phyloP scores from a whole-genome alignment of 345 rosid genomes.

The Schrenkiella parvula region DNA sequence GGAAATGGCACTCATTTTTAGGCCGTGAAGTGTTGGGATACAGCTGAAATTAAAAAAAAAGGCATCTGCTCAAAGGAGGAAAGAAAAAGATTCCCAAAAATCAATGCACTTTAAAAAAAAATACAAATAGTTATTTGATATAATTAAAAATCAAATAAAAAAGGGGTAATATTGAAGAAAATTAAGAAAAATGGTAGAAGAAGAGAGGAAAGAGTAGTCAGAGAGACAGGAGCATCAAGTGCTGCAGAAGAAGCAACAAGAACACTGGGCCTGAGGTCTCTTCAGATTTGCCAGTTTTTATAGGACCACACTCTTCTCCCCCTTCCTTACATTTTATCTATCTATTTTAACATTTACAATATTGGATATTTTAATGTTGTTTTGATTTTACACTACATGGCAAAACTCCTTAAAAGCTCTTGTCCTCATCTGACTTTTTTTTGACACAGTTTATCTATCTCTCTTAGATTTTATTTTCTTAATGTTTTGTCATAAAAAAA shows the following conservation, averaged over 20 bases:
- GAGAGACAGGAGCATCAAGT: slow-evolving; percentile 42
- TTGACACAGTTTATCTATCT: not conserved
- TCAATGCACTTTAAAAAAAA: too few species aligned
- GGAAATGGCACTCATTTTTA: slow-evolving; percentile 35
- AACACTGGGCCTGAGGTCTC: slow-evolving; percentile 35
- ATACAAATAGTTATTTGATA: too few species aligned
- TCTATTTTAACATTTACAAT: slow-evolving; percentile 30
- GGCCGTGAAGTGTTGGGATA: slow-evolving; percentile 32
- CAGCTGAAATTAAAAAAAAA: slow-evolving; percentile 26
- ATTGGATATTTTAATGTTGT: slow-evolving; percentile 38
- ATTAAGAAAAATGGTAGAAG: not conserved
- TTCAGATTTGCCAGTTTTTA: slow-evolving; percentile 37
- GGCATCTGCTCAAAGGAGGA: slow-evolving; percentile 5
- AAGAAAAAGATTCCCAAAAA: slow-evolving; percentile 8
- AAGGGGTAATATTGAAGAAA: not conserved
- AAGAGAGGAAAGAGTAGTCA: slow-evolving; percentile 31
- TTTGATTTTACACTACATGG: slow-evolving; percentile 38
- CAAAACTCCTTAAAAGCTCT: slow-evolving; percentile 39
- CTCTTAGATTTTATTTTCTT: not conserved
- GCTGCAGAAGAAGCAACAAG: slow-evolving; percentile 44
- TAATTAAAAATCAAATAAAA: too few species aligned
- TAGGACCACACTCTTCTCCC: slow-evolving; percentile 32
- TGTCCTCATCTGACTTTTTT: slow-evolving; percentile 6
- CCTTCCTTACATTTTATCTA: slow-evolving; percentile 9
- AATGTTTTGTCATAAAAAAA: not conserved